Evolutionary conservation across 202 grass and related monocot species (phyloP), one percentile per base, ranked within the genome.

Genomic region (Panicum hallii): DNA sequence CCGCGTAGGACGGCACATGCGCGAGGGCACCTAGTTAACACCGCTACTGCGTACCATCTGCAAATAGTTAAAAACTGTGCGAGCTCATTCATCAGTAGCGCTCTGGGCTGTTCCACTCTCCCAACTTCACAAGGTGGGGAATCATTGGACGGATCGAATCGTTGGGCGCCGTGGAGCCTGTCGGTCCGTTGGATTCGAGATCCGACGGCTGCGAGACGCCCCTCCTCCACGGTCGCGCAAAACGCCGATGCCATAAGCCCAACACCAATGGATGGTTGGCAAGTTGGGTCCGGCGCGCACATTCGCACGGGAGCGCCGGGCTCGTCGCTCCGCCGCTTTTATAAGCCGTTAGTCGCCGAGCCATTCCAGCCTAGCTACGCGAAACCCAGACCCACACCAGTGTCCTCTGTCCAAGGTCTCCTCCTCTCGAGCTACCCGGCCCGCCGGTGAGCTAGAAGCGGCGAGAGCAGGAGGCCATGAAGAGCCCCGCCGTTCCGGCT

Each of bases 401-500:
- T 57, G 38, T 53, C 28, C 72, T 75, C 50, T 34, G 65, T 30
- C 30, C 58, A 69, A 61, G 65, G 30, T 28, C 57, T 38, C 67
- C 38, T 50, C 69, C 9, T 61, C 58, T 23, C 36, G 48, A 26
- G 17, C 50, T 28, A 52, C 38, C n/a, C n/a, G n/a, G n/a, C 23
- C 17, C 72, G 30, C 55, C 63, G 26, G 15, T 6, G 43, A 70
- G 62, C 42, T 19, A 45, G 50, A 19, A 45, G 50, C 46, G 7
- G 69, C 61, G 38, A 70, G 10, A 70, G 41, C 42, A 63, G 23
- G 17, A 36, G 42, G 69, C 32, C 72, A 88, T 81, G 82, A 49
- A 63, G 63, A 83, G 75, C 72, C 63, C 48, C 11, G 74, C 68
- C 55, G 32, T 79, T 10, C 47, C 32, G 19, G 45, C 75, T 38